Conservation (phyloP, 805 yeast species). For the Teunomyces barrocoloradensis region DNA sequence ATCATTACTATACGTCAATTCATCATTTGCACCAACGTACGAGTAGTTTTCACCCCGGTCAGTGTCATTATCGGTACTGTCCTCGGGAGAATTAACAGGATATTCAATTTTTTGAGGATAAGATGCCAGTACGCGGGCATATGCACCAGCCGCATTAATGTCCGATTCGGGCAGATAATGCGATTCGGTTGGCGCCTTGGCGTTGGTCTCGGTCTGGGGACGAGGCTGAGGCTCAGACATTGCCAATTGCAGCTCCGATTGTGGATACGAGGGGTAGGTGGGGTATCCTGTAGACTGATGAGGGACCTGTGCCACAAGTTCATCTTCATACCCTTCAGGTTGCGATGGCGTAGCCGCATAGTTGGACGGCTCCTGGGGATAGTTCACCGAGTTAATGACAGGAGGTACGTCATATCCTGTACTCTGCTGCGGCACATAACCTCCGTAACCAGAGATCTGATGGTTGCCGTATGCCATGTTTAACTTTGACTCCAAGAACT, state of each 20-base stretch:
- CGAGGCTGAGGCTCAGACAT: not conserved
- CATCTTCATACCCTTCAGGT: not conserved
- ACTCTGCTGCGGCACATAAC: conserved; percentile 1
- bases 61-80: conserved; percentile 7
- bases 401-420: not conserved
- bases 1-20: not conserved
- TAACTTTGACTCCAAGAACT: conserved; percentile 56
- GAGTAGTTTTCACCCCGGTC: conserved; percentile 6
- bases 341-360: not conserved
- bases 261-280: conserved; percentile 2
- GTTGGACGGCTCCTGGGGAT: not conserved
- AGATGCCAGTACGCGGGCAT: not conserved
- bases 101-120: conserved; percentile 1
- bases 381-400: not conserved
- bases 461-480: conserved; percentile 37
- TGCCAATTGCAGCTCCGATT: not conserved
- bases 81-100: conserved; percentile 9
- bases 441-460: not conserved
- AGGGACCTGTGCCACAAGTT: not conserved
- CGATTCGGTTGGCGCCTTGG: no score
- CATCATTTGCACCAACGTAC: not conserved
- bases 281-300: conserved; percentile 9
- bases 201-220: no score
- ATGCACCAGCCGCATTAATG: no score
- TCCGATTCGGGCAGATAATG: no score